phyloP scores from a whole-genome alignment of 2,329 filamentous ascomycete genomes.

The Trichoderma sp. region DNA sequence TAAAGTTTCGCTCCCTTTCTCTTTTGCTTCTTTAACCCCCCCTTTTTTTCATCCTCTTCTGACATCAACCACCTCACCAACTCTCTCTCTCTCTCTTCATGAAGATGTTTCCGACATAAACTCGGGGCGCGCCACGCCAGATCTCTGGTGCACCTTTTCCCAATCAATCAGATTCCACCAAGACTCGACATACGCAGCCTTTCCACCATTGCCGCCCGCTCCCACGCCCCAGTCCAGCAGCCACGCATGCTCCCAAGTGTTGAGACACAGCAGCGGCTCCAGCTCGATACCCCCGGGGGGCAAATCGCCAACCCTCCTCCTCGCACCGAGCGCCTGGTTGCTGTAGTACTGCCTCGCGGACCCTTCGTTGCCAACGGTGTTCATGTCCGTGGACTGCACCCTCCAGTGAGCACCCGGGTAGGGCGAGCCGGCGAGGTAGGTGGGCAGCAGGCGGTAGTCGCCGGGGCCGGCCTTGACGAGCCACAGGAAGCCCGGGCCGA shows the following conservation, averaged over 20 bases:
- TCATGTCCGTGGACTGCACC: constrained; percentile 70
- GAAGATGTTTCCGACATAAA: constrained; percentile 39
- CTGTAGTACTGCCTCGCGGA: constrained; percentile 47
- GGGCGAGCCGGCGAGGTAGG: constrained; percentile 89
- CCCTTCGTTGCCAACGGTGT: constrained; percentile 56
- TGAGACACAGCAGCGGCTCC: constrained; percentile 83
- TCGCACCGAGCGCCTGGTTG: constrained; percentile 41
- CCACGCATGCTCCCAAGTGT: constrained; percentile 96
- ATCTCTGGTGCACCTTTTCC: constrained; percentile 64
- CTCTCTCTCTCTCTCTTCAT: not conserved
- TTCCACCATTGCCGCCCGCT: constrained; percentile 66
- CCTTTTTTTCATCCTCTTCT: not conserved
- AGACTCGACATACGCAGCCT: constrained; percentile 71
- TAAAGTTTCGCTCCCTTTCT: not conserved
- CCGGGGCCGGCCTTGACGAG: constrained; percentile 65
- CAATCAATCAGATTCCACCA: constrained; percentile 94
- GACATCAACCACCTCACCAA: not conserved
- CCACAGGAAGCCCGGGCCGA: constrained; percentile 97
- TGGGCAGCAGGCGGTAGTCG: constrained; percentile 73
- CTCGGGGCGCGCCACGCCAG: constrained; percentile 41
- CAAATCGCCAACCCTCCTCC: constrained; percentile 41
- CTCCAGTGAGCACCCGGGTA: constrained; percentile 85
- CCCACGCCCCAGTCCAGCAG: constrained; percentile 75
- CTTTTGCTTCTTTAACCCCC: too few species aligned
- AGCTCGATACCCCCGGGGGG: constrained; percentile 71